Base-by-base conservation (phyloP, 129 eudicot species). In the Tanacetum coccineum region DNA sequence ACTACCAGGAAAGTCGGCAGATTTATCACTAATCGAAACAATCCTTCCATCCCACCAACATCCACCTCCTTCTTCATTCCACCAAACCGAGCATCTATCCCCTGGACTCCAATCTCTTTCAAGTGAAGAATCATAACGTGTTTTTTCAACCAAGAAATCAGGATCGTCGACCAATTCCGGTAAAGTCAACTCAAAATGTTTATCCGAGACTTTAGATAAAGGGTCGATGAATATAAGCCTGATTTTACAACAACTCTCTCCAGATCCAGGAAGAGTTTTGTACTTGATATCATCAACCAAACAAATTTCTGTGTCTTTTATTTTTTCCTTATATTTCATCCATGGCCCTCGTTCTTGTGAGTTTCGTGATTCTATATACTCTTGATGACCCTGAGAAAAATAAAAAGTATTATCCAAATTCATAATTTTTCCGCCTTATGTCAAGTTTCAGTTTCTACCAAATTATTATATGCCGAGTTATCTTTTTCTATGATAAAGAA, bases 11-110 rank as follows among this genome's bases (percentile, higher is more conserved):
- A 84, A 89, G 9, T 77, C 78, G 13, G n/a, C 36, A 13, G 85
- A 77, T 49, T 76, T 79, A 59, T 83, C 88, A 45, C 75, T 62
- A 0, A 77, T 40, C 4, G 79, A 75, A 59, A 73, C 59, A 70
- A 94, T 75, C 32, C 48, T 52, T 47, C 96, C 95, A 1, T 70
- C 75, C 88, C 88, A 94, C 92, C 84, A 84, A 2, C 19, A 45
- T 61, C 99, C 99, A 48, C 89, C 99, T 39, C 78, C 70, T 0
- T 57, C 74, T 15, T 61, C 88, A 8, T 87, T 66, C 55, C 99
- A 94, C 99, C 99, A 94, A 22, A 94, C 93, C 1, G 36, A 60
- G 77, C 99, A 94, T 63, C 74, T 79, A 70, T 94, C 96, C 67
- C 90, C 72, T 9, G 12, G 19, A 15, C 68, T 32, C 99, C 99